Conservation (phyloP, 805 yeast genomes). For the Candida coleopterorum region DNA sequence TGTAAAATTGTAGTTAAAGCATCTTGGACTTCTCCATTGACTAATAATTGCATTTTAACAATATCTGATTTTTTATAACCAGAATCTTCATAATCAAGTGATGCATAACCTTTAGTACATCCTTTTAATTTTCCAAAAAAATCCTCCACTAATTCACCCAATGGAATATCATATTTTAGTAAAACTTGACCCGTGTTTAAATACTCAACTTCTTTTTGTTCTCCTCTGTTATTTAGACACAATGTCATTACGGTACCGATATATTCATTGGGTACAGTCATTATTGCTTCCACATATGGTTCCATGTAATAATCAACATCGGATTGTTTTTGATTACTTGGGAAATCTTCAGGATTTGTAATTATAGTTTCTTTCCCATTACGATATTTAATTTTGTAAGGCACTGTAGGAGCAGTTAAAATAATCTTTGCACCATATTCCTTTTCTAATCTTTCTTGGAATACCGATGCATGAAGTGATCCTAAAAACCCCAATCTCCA, state of each 20-base stretch:
- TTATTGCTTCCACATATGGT: constrained; percentile 85
- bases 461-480: constrained; percentile 90
- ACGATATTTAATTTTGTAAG: constrained; percentile 68
- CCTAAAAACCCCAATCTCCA: constrained; percentile 97
- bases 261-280: constrained; percentile 88
- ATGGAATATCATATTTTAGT: constrained; percentile 74
- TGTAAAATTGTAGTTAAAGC: constrained; percentile 92
- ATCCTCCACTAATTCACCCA: constrained; percentile 89
- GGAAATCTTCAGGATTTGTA: constrained; percentile 92
- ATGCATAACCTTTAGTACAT: constrained; percentile 86
- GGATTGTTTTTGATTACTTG: constrained; percentile 49
- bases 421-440: constrained; percentile 93
- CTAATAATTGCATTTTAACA: constrained; percentile 81
- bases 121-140: constrained; percentile 93
- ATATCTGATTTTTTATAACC: constrained; percentile 80
- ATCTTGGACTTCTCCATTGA: constrained; percentile 85
- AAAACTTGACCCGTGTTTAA: constrained; percentile 76
- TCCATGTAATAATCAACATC: constrained; percentile 57
- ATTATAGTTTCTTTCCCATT: constrained; percentile 63
- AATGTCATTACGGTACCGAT: constrained; percentile 81
- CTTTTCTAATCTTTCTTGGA: constrained; percentile 83
- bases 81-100: constrained; percentile 89
- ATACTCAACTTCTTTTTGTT: constrained; percentile 74
- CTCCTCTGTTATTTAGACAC: constrained; percentile 81
- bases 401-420: constrained; percentile 94